Base-by-base conservation (phyloP, 73 alveolate genomes). In the Tetrahymena borealis region DNA sequence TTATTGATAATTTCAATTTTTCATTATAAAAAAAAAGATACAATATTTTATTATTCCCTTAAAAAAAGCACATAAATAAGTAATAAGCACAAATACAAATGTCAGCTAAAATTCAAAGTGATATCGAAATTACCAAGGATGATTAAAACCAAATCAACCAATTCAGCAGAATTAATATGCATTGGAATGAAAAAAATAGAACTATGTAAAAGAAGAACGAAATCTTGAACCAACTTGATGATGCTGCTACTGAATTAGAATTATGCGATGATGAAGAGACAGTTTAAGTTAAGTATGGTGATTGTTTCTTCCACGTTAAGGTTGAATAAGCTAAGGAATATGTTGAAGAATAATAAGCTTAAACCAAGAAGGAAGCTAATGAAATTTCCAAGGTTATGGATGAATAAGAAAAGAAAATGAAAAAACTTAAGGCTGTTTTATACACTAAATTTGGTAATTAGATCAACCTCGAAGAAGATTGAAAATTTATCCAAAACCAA, bases 391-490 rank as follows among this genome's bases (percentile, higher is more conserved):
- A 60, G 85, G 85, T 60, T 60, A 60, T 60, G 85, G 85, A 60
- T 60, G 85, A 60, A 60, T 60, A 60, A 60, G 85, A 60, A 60
- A 60, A 60, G 85, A 60, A 60, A 60, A 60, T 60, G 85, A 60
- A 60, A 60, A 60, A 60, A 60, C 85, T 60, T 35, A 60, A 60
- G 85, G 85, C 85, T 15, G 85, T 60, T 60, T 60, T 60, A 35
- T 60, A 60, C 85, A 60, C 85, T 60, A 60, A 60, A 60, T 60
- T 60, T 60, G 85, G 85, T 60, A 60, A 60, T 60, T 60, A 60
- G 85, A 60, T 60, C 85, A 60, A 60, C 85, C 85, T 60, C 28
- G 85, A 60, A 60, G 85, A 60, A 60, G 85, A 60, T 60, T 60
- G 85, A 60, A 60, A 41, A 41, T 7, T 18, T 60, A n/a, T n/a